Evolutionary conservation across 2,329 filamentous ascomycete species (phyloP).

Genomic region (Cercospora sojina): DNA sequence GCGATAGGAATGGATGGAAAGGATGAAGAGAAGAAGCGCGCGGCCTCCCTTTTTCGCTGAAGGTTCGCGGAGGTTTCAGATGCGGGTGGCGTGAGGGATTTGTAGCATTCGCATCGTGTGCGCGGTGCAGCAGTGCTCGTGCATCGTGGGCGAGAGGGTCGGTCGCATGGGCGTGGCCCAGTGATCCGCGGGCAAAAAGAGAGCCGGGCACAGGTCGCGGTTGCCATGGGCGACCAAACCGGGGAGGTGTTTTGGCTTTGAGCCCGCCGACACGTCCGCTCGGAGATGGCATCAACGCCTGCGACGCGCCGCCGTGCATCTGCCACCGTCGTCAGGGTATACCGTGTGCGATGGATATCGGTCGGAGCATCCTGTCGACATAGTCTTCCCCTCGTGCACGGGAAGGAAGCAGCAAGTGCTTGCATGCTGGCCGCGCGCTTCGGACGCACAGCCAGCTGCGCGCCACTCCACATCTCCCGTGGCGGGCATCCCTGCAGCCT

Average conservation of each 20-base stretch:
- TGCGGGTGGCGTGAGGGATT: constrained; percentile 2
- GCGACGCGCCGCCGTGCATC: neutral
- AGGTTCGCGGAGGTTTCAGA: constrained; percentile 14
- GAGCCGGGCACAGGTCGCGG: neutral
- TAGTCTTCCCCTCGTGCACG: neutral
- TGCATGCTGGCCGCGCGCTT: neutral
- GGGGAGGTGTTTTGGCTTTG: neutral
- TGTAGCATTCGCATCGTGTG: neutral
- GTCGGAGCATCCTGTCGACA: neutral
- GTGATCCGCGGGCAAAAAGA: neutral
- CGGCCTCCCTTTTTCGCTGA: neutral
- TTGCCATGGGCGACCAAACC: constrained; percentile 1
- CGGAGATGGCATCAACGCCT: neutral
- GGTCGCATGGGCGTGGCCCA: neutral
- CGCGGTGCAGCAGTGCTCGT: neutral
- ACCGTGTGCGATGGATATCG: neutral
- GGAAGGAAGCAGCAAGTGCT: neutral
- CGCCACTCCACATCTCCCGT: neutral
- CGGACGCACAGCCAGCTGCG: neutral
- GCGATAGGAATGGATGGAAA: constrained; percentile 24
- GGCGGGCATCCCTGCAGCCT: neutral
- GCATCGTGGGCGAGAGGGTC: neutral
- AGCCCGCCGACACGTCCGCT: neutral
- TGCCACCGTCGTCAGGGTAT: neutral
- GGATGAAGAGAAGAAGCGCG: neutral